phyloP scores from a whole-genome alignment of 2,329 filamentous ascomycete species.

The Fusarium sublunatum region DNA sequence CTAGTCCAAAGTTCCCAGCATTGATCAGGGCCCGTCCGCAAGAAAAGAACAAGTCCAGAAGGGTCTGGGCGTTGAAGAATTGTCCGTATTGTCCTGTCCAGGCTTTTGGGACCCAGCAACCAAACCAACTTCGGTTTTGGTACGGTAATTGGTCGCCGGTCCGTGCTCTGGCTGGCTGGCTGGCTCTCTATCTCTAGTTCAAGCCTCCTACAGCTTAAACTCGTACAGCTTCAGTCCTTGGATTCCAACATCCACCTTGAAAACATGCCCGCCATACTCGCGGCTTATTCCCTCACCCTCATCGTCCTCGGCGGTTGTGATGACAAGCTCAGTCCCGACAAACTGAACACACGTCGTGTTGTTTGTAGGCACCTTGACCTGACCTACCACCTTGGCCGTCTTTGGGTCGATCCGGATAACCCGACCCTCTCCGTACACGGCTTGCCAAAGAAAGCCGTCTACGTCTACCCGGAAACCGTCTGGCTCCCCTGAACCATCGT shows the following conservation, averaged over 20 bases:
- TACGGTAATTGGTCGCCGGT: constrained; percentile 11
- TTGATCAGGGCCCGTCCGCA: constrained; percentile 8
- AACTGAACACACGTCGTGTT: constrained; percentile 87
- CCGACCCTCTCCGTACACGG: constrained; percentile 80
- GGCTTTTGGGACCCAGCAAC: constrained; percentile 4
- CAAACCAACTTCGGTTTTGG: constrained; percentile 12
- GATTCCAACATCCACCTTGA: constrained; percentile 80
- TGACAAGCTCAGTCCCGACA: constrained; percentile 77
- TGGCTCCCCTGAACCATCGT: constrained; percentile 73
- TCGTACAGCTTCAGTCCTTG: constrained; percentile 71
- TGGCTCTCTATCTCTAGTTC: neutral
- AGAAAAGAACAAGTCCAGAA: constrained; percentile 13
- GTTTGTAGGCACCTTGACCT: constrained; percentile 79
- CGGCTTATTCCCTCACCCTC: constrained; percentile 72
- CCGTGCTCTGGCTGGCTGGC: constrained; percentile 20
- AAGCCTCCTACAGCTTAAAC: constrained; percentile 63
- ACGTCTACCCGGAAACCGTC: constrained; percentile 88
- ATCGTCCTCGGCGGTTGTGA: constrained; percentile 80
- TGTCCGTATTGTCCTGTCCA: constrained; percentile 9
- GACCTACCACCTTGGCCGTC: constrained; percentile 75
- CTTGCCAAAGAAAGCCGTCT: constrained; percentile 89
- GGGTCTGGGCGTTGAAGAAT: constrained; percentile 1
- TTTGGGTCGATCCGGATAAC: constrained; percentile 77
- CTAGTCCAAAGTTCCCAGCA: constrained; percentile 8
- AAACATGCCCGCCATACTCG: constrained; percentile 76